Base-by-base conservation (phyloP, 2,329 filamentous ascomycete genomes). In the Apiospora koreana region DNA sequence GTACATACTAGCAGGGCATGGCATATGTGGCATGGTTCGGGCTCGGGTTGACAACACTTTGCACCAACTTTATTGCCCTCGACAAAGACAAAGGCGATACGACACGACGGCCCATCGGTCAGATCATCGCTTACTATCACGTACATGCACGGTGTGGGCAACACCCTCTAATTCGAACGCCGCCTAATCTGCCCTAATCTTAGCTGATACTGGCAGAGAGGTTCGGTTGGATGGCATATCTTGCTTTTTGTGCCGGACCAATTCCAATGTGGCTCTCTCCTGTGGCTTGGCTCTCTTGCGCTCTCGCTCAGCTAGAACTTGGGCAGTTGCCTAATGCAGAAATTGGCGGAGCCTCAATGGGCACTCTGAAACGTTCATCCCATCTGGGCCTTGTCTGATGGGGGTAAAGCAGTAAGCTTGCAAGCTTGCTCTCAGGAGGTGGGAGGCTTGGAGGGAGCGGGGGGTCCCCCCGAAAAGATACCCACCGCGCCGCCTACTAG, bases 331-430 rank as follows among this genome's bases (percentile, higher is more conserved):
- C 54, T 38, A 62, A 38, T 62, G 18, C 31, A 62, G 54, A 38
- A 38, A n/a, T 38, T 62, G 54, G 54, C 54, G 31, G 54, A n/a
- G 31, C 54, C 54, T 62, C 54, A 38, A 38, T 38, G 54, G 54
- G 21, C 54, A 38, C 18, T 62, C 54, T 62, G 54, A 62, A 62
- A 62, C 54, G 54, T 62, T 62, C 54, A 38, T 62, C 54, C 54
- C 54, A 62, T 38, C 28, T 58, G 28, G 50, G 18, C 28, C 28
- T 35, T 35, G 50, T 35, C 54, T 38, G 54, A 58, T 58, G 50
- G 50, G 50, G 48, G 50, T 41, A 41, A 41, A 38, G 35, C 35
- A 38, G 50, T 54, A 31, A 35, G 50, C 50, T 58, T 58, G 50
- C n/a, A n/a, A n/a, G n/a, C n/a, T n/a, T n/a, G n/a, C n/a, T n/a